Percentiles rank a stretch among this genome's conserved stretches.
phyloP scores from a whole-genome alignment of 2,329 filamentous ascomycete species.

The Calonectria pteridis region DNA sequence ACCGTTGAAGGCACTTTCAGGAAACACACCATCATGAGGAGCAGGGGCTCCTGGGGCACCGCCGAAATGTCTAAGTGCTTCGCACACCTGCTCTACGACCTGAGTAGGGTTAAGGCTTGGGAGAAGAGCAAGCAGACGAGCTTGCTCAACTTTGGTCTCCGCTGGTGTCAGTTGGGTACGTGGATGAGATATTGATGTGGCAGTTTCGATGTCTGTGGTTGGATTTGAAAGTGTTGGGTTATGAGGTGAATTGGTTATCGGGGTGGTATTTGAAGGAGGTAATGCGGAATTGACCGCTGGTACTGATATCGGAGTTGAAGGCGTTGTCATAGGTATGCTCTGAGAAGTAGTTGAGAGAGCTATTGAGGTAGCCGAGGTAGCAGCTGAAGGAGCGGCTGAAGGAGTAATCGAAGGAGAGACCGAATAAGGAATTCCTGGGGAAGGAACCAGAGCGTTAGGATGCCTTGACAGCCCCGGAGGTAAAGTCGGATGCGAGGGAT shows the following conservation, averaged over 20 bases:
- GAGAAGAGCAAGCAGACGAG: conserved; percentile 68
- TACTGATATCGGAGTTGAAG: background rate
- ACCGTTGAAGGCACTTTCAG: conserved; percentile 69
- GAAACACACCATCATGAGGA: conserved; percentile 65
- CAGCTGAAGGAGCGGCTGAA: background rate
- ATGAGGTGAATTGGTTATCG: background rate
- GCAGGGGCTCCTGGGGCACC: conserved; percentile 68
- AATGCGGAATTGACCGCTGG: background rate
- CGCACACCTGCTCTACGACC: conserved; percentile 73
- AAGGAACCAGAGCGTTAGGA: conserved; percentile 12
- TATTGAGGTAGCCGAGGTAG: conserved; percentile 11
- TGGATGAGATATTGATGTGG: conserved; percentile 30
- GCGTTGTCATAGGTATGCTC: background rate
- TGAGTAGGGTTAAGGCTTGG: conserved; percentile 66
- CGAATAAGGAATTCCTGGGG: background rate
- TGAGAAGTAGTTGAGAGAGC: background rate
- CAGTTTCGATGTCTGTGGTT: background rate
- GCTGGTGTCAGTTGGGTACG: conserved; percentile 41
- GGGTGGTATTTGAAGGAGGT: background rate
- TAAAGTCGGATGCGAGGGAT: background rate
- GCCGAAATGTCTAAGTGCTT: conserved; percentile 73
- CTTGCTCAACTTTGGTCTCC: conserved; percentile 71
- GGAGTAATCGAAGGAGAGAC: background rate
- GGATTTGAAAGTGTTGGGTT: background rate
- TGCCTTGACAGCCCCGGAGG: background rate